These are phyloP conservation scores for Scleroderma citrinum DNA, from an alignment of 768 basidiomycete species.

Conservation along the genomic window DNA sequence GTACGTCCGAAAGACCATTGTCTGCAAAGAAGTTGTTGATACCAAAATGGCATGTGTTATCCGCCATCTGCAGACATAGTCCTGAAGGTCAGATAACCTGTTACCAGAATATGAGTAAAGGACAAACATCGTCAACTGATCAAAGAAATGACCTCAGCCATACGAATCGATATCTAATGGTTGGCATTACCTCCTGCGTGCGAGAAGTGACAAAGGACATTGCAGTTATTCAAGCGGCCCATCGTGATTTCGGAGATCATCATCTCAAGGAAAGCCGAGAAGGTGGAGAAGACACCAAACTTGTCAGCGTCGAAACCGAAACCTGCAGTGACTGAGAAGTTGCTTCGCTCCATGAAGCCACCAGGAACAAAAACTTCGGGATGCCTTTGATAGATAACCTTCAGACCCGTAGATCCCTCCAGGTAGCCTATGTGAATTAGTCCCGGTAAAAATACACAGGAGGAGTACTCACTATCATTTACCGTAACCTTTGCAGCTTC, in stretches of 20 bases:
- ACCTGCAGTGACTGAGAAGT: slow-evolving; percentile 80
- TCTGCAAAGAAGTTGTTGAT: slow-evolving; percentile 86
- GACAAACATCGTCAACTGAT: slow-evolving; percentile 50
- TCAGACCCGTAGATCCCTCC: slow-evolving; percentile 86
- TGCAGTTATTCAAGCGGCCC: slow-evolving; percentile 85
- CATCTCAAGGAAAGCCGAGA: slow-evolving; percentile 92
- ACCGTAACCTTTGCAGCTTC: slow-evolving; percentile 79
- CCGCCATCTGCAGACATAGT: slow-evolving; percentile 41
- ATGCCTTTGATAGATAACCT: slow-evolving; percentile 83
- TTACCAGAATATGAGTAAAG: background rate
- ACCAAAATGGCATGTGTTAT: slow-evolving; percentile 60
- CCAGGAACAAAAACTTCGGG: slow-evolving; percentile 82
- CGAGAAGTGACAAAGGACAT: slow-evolving; percentile 84
- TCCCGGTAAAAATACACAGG: background rate
- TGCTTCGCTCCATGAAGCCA: slow-evolving; percentile 85
- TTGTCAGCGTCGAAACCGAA: slow-evolving; percentile 81
- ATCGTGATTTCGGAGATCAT: slow-evolving; percentile 83
- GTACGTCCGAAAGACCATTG: slow-evolving; percentile 76
- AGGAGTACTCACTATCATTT: slow-evolving; percentile 61
- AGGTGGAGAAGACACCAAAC: slow-evolving; percentile 86
- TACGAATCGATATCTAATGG: slow-evolving; percentile 8
- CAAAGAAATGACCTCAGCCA: background rate
- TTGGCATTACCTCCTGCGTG: slow-evolving; percentile 65
- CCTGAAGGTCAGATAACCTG: background rate
- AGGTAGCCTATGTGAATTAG: slow-evolving; percentile 52